A percentile compares a stretch with the other conserved stretches of the same genome.
These are phyloP conservation scores for Scedosporium minutisporum DNA, from an alignment of 2,329 filamentous ascomycete genomes.

Conservation along the genomic window DNA sequence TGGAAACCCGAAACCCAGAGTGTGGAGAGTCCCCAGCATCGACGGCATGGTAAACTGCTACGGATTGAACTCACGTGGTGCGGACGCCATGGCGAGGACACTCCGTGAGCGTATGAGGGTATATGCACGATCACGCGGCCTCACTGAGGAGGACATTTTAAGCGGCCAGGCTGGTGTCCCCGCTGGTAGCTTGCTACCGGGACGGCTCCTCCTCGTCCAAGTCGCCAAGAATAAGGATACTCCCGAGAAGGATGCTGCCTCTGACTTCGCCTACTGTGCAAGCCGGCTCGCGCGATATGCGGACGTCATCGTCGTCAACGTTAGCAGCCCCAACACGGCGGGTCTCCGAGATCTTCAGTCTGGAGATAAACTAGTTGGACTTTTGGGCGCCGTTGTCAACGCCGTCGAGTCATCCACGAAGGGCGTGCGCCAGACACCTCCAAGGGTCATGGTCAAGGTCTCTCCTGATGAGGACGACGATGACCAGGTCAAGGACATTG, in stretches of 20 bases:
- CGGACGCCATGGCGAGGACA: slow-evolving; percentile 72
- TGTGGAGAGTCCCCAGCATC: slow-evolving; percentile 76
- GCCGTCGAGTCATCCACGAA: slow-evolving; percentile 49
- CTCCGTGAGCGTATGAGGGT: slow-evolving; percentile 68
- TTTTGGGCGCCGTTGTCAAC: slow-evolving; percentile 73
- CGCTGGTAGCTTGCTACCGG: slow-evolving; percentile 67
- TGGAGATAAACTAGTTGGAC: slow-evolving; percentile 67
- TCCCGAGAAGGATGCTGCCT: slow-evolving; percentile 70
- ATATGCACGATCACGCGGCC: slow-evolving; percentile 62
- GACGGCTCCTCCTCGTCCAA: slow-evolving; percentile 78
- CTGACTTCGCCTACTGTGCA: slow-evolving; percentile 83
- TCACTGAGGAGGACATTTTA: slow-evolving; percentile 64
- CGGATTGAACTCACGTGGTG: slow-evolving; percentile 85
- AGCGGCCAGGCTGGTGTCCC: slow-evolving; percentile 70
- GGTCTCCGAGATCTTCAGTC: slow-evolving; percentile 82
- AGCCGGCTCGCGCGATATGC: slow-evolving; percentile 75
- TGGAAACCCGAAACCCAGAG: slow-evolving; percentile 78
- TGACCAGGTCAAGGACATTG: slow-evolving; percentile 77
- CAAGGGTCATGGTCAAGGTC: slow-evolving; percentile 96
- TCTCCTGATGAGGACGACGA: slow-evolving; percentile 89
- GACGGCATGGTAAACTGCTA: slow-evolving; percentile 92
- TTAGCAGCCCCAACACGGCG: slow-evolving; percentile 92
- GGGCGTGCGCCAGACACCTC: slow-evolving; percentile 51
- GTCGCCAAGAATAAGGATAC: slow-evolving; percentile 96
- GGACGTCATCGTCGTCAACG: slow-evolving; percentile 95